These are phyloP conservation scores for Saccharomycopsis olivae DNA, from an alignment of 805 yeast species.

Conservation along the genomic window DNA sequence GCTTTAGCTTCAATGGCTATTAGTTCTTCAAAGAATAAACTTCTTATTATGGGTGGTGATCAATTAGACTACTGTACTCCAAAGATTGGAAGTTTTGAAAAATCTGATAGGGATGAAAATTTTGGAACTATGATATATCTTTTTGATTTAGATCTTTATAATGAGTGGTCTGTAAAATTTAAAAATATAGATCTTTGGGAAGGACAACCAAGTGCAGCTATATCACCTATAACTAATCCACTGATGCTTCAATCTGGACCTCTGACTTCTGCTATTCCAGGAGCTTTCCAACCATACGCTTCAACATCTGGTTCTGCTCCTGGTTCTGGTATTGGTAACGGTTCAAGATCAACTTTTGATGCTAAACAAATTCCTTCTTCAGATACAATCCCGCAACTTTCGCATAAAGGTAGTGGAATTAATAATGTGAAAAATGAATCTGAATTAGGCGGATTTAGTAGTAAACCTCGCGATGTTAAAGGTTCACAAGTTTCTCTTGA, in stretches of 20 bases:
- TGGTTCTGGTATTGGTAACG: neutral
- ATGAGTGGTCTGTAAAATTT: constrained; percentile 17
- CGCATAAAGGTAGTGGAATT: neutral
- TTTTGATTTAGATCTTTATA: constrained; percentile 37
- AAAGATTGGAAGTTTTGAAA: constrained; percentile 39
- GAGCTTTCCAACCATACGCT: neutral
- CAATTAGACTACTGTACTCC: constrained; percentile 51
- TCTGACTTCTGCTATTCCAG: neutral
- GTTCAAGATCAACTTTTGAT: neutral
- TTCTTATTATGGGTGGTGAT: constrained; percentile 90
- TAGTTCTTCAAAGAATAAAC: constrained; percentile 37
- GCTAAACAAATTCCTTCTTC: neutral
- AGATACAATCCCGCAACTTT: neutral
- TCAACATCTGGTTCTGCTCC: neutral
- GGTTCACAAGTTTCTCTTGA: constrained; percentile 9
- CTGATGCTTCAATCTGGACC: neutral
- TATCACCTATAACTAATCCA: neutral
- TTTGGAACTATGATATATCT: constrained; percentile 53
- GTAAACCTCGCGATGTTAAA: neutral
- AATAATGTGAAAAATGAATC: neutral
- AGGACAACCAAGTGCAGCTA: constrained; percentile 1
- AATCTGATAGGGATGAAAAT: constrained; percentile 41
- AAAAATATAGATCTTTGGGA: constrained; percentile 16
- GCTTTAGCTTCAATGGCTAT: constrained; percentile 10
- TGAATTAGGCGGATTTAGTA: neutral